Percentiles rank a stretch among this genome's conserved stretches.
phyloP scores from a whole-genome alignment of 148 eudicot genomes.

The Amaranthus cruentus region DNA sequence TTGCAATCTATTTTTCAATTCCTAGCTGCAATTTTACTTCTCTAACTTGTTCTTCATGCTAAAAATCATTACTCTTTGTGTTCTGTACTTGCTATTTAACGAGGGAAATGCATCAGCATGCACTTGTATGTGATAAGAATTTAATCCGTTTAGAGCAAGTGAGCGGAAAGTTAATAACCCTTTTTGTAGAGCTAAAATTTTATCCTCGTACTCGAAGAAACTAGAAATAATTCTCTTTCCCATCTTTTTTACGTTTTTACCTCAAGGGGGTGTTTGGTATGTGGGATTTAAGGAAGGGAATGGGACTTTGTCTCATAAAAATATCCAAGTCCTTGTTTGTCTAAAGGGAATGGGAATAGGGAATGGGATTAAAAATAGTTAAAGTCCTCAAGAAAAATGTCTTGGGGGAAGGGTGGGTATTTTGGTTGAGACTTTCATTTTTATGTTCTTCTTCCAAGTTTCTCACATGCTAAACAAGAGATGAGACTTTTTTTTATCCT shows the following conservation, averaged over 20 bases:
- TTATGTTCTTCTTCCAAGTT: no score
- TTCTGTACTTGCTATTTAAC: not conserved
- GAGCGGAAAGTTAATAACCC: not conserved
- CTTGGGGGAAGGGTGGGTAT: no score
- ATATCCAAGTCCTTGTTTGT: no score
- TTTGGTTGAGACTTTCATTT: no score
- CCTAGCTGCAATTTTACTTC: not conserved
- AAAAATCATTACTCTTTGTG: not conserved
- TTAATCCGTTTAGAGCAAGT: not conserved
- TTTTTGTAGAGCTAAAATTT: no score
- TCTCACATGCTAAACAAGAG: no score
- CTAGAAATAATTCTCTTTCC: not conserved
- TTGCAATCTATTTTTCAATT: not conserved
- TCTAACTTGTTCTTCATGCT: constrained; percentile 1
- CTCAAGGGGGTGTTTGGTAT: not conserved
- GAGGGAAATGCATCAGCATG: not conserved
- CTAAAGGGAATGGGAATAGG: no score
- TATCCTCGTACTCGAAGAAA: not conserved
- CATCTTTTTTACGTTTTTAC: not conserved
- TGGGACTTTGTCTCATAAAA: no score
- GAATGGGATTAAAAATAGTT: no score
- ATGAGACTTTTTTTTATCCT: no score
- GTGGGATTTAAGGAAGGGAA: no score
- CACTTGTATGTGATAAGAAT: not conserved
- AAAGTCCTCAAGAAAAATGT: no score